Evolutionary conservation across 225 moss, liverwort and hornwort species (phyloP).

Genomic region (Sphagnum tenellum): DNA sequence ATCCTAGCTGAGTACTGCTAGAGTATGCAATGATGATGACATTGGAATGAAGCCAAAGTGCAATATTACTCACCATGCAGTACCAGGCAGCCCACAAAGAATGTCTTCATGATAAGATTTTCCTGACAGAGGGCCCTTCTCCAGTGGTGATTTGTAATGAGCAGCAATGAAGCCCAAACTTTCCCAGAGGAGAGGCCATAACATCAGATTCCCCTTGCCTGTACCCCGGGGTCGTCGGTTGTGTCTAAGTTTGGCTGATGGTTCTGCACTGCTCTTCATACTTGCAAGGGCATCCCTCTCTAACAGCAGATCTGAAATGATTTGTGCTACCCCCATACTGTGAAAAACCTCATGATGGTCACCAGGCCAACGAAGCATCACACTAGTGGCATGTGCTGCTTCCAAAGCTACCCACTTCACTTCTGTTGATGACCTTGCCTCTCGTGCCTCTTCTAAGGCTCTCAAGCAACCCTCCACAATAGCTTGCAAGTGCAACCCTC

Average conservation of each 20-base stretch:
- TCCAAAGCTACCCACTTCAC: slow-evolving; percentile 45
- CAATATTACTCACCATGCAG: slow-evolving; percentile 50
- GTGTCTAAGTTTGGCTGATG: slow-evolving; percentile 15
- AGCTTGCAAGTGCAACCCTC: slow-evolving; percentile 44
- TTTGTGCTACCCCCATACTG: slow-evolving; percentile 30
- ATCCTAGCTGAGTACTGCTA: too few species aligned
- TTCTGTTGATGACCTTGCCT: slow-evolving; percentile 27
- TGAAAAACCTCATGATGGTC: slow-evolving; percentile 46
- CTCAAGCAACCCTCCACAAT: slow-evolving; percentile 59
- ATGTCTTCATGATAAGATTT: slow-evolving; percentile 13
- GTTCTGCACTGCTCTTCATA: slow-evolving; percentile 15
- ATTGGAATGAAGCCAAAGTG: too few species aligned
- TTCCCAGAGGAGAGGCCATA: slow-evolving; percentile 70
- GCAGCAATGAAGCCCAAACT: slow-evolving; percentile 66
- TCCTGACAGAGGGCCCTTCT: slow-evolving; percentile 16
- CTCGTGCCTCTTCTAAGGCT: slow-evolving; percentile 45
- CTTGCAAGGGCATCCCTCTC: slow-evolving; percentile 19
- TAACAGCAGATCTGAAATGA: slow-evolving; percentile 33
- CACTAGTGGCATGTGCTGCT: slow-evolving; percentile 58
- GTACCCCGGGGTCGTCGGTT: slow-evolving; percentile 35
- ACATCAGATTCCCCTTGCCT: slow-evolving; percentile 45
- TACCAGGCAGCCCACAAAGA: slow-evolving; percentile 33
- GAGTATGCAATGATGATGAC: too few species aligned
- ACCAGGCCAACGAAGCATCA: slow-evolving; percentile 68
- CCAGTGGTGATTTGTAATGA: slow-evolving; percentile 25